Conservation (phyloP, 805 yeast genomes). For the Vanderwaltozyma verrucispora region DNA sequence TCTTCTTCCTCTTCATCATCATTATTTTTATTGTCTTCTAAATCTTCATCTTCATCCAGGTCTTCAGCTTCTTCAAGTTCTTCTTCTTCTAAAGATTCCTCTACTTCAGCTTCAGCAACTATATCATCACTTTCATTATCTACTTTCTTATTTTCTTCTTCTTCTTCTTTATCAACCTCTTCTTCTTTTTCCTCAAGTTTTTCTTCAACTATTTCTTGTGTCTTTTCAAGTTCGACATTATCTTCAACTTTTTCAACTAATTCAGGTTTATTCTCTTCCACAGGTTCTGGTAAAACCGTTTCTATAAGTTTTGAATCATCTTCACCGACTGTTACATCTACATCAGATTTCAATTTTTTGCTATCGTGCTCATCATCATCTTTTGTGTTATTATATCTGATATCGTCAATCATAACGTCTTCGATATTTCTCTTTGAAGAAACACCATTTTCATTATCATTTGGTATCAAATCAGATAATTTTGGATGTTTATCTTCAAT, state of each 20-base stretch:
- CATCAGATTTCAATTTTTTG: no score
- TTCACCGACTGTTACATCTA: conserved; percentile 11
- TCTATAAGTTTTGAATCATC: conserved; percentile 17
- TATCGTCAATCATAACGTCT: conserved; percentile 6
- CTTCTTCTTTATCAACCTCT: background rate
- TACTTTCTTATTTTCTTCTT: background rate
- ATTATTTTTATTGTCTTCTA: background rate
- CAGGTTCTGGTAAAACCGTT: conserved; percentile 11
- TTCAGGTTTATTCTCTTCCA: background rate
- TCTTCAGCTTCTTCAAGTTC: conserved; percentile 10
- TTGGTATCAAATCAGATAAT: conserved; percentile 12
- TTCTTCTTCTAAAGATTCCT: conserved; percentile 4
- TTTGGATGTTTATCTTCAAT: conserved; percentile 11
- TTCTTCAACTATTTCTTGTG: conserved; percentile 4
- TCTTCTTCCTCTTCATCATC: conserved; percentile 8
- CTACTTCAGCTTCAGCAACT: background rate
- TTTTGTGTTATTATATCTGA: no score
- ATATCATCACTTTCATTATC: background rate
- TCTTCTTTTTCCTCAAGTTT: conserved; percentile 10
- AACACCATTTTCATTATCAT: conserved; percentile 9
- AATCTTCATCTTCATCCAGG: conserved; percentile 1
- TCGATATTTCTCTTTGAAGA: conserved; percentile 32
- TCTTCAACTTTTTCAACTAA: background rate
- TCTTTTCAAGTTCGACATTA: conserved; percentile 10
- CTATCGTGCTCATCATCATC: no score